phyloP scores from a whole-genome alignment of 805 yeast genomes.

The Hanseniaspora valbyensis region DNA sequence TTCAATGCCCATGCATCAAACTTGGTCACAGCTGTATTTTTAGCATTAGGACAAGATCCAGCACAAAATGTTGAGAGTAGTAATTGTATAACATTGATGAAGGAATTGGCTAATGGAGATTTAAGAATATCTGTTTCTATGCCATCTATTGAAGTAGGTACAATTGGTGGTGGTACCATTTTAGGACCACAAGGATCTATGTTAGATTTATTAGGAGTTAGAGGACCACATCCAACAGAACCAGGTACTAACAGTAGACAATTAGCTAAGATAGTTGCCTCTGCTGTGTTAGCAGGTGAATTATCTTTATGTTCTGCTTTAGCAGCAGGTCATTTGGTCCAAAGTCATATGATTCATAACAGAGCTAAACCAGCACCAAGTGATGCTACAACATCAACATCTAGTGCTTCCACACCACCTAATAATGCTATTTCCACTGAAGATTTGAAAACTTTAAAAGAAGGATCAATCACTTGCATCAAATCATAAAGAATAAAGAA shows the following conservation, averaged over 20 bases:
- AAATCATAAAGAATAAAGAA: constrained; percentile 39
- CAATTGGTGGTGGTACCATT: constrained; percentile 98
- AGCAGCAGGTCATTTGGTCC: constrained; percentile 97
- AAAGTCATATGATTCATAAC: constrained; percentile 93
- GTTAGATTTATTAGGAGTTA: constrained; percentile 86
- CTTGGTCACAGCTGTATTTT: constrained; percentile 81
- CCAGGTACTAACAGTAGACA: constrained; percentile 95
- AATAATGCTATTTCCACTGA: constrained; percentile 23
- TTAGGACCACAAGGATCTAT: constrained; percentile 94
- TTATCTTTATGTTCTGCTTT: constrained; percentile 87
- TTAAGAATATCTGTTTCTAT: constrained; percentile 89
- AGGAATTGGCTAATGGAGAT: constrained; percentile 60
- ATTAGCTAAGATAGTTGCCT: constrained; percentile 83
- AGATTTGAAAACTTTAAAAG: constrained; percentile 43
- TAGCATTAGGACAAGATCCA: constrained; percentile 99
- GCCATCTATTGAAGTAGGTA: constrained; percentile 99
- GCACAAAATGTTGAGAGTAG: constrained; percentile 98
- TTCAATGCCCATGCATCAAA: constrained; percentile 98
- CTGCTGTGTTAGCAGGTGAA: constrained; percentile 93
- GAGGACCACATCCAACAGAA: constrained; percentile 85
- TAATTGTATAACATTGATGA: constrained; percentile 93
- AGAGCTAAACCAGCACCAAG: constrained; percentile 45
- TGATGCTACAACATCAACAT: no score
- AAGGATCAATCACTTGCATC: constrained; percentile 69
- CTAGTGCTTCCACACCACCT: constrained; percentile 25